Conservation (phyloP, 768 basidiomycete species). For the Boletus reticuloceps region DNA sequence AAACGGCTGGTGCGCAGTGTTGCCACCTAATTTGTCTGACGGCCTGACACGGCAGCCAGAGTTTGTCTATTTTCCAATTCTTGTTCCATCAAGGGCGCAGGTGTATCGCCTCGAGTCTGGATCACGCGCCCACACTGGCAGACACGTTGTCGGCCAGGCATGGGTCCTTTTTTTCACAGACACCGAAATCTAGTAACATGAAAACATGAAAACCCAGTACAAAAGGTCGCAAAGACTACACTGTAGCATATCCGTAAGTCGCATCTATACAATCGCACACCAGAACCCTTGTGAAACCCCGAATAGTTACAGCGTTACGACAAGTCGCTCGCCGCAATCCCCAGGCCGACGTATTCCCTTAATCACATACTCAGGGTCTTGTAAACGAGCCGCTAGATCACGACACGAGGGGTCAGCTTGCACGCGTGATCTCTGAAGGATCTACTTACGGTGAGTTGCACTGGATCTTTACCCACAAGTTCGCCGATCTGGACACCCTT, state of each 20-base stretch:
- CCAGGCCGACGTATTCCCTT: not conserved
- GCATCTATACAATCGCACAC: conserved; percentile 14
- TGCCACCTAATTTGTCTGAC: conserved; percentile 12
- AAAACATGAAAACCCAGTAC: conserved; percentile 5
- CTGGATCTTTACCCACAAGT: conserved; percentile 26
- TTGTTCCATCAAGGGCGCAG: conserved; percentile 6
- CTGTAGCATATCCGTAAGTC: conserved; percentile 12
- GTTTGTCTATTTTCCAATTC: conserved; percentile 12
- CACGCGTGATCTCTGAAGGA: conserved; percentile 2
- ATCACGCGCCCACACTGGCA: conserved; percentile 3
- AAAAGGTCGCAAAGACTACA: conserved; percentile 1
- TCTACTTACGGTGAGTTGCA: conserved; percentile 23
- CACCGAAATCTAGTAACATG: not conserved
- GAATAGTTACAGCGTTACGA: conserved; percentile 15
- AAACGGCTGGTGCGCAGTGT: conserved; percentile 11
- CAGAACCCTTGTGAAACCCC: conserved; percentile 11
- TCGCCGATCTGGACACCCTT: conserved; percentile 31
- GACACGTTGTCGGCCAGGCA: conserved; percentile 19
- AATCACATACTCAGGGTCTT: conserved; percentile 29
- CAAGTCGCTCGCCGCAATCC: conserved; percentile 6
- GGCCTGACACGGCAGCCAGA: not conserved
- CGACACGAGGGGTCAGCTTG: conserved; percentile 18
- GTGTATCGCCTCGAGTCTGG: conserved; percentile 19
- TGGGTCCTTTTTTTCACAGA: not conserved
- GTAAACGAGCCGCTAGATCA: conserved; percentile 26